Evolutionary conservation across 2,329 filamentous ascomycete genomes (phyloP).

Genomic region (Chrysoporthe cubensis): DNA sequence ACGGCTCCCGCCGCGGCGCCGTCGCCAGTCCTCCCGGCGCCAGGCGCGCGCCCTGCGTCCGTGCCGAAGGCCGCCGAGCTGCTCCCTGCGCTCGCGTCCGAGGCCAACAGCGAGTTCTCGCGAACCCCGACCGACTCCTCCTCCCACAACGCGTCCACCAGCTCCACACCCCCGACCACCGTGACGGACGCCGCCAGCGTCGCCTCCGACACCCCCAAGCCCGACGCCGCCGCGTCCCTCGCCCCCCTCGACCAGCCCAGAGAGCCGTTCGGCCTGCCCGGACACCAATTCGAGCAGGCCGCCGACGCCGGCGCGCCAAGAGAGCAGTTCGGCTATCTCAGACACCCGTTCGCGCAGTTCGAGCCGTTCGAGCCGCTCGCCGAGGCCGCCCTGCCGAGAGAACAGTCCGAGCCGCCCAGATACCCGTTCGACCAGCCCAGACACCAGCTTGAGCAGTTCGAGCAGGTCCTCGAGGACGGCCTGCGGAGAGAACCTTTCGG

Average conservation of each 20-base stretch:
- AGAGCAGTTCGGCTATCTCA: too few species aligned
- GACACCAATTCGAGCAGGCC: conserved; percentile 31
- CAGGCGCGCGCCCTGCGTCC: too few species aligned
- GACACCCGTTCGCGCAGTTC: conserved; percentile 16
- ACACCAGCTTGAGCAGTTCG: conserved; percentile 24
- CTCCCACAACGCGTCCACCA: conserved; percentile 37
- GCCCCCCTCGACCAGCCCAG: conserved; percentile 24
- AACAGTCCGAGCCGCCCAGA: too few species aligned
- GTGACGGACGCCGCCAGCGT: conserved; percentile 40
- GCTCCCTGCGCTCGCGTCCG: too few species aligned
- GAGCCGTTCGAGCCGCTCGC: conserved; percentile 28
- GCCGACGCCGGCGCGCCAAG: conserved; percentile 21
- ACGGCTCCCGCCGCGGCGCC: conserved; percentile 18
- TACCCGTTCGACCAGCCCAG: too few species aligned
- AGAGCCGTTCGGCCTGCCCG: background rate
- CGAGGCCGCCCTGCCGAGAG: conserved; percentile 28
- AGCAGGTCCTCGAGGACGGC: conserved; percentile 33
- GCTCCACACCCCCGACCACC: conserved; percentile 40
- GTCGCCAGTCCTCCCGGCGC: conserved; percentile 4
- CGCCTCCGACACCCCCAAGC: conserved; percentile 36
- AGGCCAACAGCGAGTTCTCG: conserved; percentile 34
- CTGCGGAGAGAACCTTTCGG: background rate
- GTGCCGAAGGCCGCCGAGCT: too few species aligned
- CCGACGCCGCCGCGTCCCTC: conserved; percentile 27
- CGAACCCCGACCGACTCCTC: conserved; percentile 36